Base-by-base conservation (phyloP, 2,329 filamentous ascomycete genomes). In the Paramyrothecium roridum region DNA sequence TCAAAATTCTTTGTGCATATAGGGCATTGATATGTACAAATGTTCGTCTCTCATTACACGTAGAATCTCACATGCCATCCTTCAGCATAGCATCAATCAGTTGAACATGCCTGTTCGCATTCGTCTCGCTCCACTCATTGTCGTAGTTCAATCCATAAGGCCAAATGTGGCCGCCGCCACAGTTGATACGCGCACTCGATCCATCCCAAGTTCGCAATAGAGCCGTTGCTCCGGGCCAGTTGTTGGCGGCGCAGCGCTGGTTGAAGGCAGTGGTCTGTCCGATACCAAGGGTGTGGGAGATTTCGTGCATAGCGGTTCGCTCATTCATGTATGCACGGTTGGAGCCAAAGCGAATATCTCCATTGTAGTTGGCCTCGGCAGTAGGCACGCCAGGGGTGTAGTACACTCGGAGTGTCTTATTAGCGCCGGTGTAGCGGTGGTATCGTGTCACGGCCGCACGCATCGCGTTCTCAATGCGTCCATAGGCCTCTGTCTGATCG, bases 261-360 rank as follows among this genome's bases (percentile, higher is more conserved):
- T 76, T 61, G 57, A 78, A 80, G 10, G 68, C 69, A 8, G 62
- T 58, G 3, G 75, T 77, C 66, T 75, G 73, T 0, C 77, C 77
- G n/a, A 80, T 67, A 3, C 77, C 77, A 6, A 80, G 70, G 1
- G 76, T 79, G 61, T 79, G 77, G 2, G 76, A 59, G 47, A 78
- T 77, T 66, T 80, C 77, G 60, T 80, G 77, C 61, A 80, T 67
- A 6, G 77, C 76, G 3, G 76, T 78, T 16, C 77, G 75, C 63
- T 79, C 74, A 50, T 63, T 78, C 77, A 80, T 79, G 68, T 76
- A 79, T 0, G 71, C 58, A 10, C 76, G 63, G 68, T 78, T 69
- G 13, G 69, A 66, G 6, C 76, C 76, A 63, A 80, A 79, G 16
- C 76, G 73, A n/a, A 79, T 65, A 62, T 76, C 72, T 45, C 76